Base-by-base conservation (phyloP, 2,329 filamentous ascomycete species). In the Verticillium longisporum region DNA sequence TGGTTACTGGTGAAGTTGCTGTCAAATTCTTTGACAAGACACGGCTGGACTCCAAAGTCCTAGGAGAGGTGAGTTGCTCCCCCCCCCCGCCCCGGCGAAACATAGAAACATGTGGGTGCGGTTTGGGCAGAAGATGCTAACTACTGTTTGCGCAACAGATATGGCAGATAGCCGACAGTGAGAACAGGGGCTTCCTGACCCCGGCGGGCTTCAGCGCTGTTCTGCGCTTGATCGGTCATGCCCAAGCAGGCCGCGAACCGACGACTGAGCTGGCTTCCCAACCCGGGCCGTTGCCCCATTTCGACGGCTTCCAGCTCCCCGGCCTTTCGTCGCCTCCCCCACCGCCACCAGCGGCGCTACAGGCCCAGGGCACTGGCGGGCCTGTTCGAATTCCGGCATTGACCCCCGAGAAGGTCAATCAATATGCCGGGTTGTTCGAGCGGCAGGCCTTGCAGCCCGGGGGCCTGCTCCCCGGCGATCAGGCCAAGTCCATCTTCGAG, bases 21-120 rank as follows among this genome's bases (percentile, higher is more conserved):
- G 93, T 99, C 74, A 91, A 92, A 74, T 98, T 99, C 81, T 99
- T 99, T 73, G 93, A 98, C 77, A 95, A 95, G 81, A 98, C 95
- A 55, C 88, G 90, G 68, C 82, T 99, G 57, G 87, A 94, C 64
- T 91, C 93, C 60, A 87, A 91, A 64, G 83, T 95, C 57, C 83
- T 99, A 62, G 95, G 94, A 75, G 88, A 96, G 85, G 91, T 94
- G 77, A 68, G 86, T 80, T 18, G 21, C n/a, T n/a, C 38, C 26
- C 26, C 4, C 3, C 4, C 26, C 26, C 26, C 34, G 13, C 13
- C 34, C 34, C 13, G 4, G 45, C 45, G 45, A 53, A 18, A 18
- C 45, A 7, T 6, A n/a, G 26, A 31, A 31, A 31, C 45, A 18
- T 10, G 18, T 53, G 7, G 6, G 45, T 21, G 32, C 10, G 37